Evolutionary conservation across 2,329 filamentous ascomycete genomes (phyloP), one percentile per base, ranked within the genome.

Genomic region (Mariannaea sp.): DNA sequence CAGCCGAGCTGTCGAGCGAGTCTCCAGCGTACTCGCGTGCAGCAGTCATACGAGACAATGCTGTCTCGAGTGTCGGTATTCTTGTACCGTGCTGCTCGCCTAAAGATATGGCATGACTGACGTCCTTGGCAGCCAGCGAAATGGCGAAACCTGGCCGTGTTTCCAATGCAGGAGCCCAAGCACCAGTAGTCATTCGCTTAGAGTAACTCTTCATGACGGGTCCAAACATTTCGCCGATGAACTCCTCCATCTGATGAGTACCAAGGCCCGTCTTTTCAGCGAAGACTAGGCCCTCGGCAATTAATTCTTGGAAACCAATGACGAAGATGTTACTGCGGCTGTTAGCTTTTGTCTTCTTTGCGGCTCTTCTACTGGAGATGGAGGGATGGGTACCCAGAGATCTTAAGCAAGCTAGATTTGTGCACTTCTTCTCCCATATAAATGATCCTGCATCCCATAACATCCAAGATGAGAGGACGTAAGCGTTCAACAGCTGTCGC

Each of bases 331-430:
- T 77, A 19, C n/a, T n/a, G n/a, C n/a, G n/a, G n/a, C n/a, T n/a
- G n/a, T n/a, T n/a, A n/a, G n/a, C n/a, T n/a, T n/a, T n/a, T n/a
- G n/a, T n/a, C n/a, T n/a, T n/a, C n/a, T n/a, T n/a, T n/a, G n/a
- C n/a, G n/a, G n/a, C n/a, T n/a, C n/a, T n/a, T n/a, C n/a, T n/a
- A n/a, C n/a, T n/a, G n/a, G n/a, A n/a, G n/a, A n/a, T n/a, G n/a
- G n/a, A n/a, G n/a, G n/a, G n/a, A n/a, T n/a, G n/a, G n/a, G n/a
- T n/a, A n/a, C n/a, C 73, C 73, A 1, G 72, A 72, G 57, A 77
- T 76, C 60, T 76, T 77, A 46, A 76, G 57, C 27, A 76, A 57
- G 5, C 72, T 73, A 7, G 73, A 69, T 54, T 71, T 73, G 2
- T 65, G 68, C 19, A 72, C 71, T 44, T 76, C 72, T 43, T 73